Conservation (phyloP, 805 yeast species). For the Zygosaccharomyces pseudorouxii region DNA sequence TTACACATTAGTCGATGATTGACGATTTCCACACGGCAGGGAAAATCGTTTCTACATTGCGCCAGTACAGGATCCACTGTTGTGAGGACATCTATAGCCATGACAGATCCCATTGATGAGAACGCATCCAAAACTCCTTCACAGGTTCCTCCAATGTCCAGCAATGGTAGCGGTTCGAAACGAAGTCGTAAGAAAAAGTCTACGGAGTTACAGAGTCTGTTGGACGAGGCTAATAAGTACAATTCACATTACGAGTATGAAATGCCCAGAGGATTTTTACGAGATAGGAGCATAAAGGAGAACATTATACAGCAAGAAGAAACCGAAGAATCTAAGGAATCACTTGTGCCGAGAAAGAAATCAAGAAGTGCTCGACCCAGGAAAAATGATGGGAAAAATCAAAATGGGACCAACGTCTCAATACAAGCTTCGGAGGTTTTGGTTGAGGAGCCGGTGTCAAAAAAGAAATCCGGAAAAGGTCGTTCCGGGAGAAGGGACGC, state of each 20-base stretch:
- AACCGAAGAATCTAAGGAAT: not conserved
- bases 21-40: not conserved
- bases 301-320: not conserved
- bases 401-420: not conserved
- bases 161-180: not conserved
- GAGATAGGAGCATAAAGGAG: constrained; percentile 12
- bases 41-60: not conserved
- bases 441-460: not conserved
- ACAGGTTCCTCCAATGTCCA: not conserved
- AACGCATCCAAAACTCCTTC: not conserved
- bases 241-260: constrained; percentile 25
- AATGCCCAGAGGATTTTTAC: constrained; percentile 26
- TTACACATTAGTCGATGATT: not conserved
- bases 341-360: not conserved
- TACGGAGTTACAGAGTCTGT: constrained; percentile 14
- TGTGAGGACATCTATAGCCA: not conserved
- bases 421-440: not conserved
- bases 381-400: not conserved
- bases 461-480: not conserved
- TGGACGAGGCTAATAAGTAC: constrained; percentile 29
- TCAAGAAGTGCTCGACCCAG: not conserved
- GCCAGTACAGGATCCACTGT: not conserved
- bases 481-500: not conserved
- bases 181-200: constrained; percentile 2
- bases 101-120: not conserved